These are phyloP conservation scores for Skeletonema grethae DNA, from an alignment of 108 stramenopile genomes.

Conservation along the genomic window DNA sequence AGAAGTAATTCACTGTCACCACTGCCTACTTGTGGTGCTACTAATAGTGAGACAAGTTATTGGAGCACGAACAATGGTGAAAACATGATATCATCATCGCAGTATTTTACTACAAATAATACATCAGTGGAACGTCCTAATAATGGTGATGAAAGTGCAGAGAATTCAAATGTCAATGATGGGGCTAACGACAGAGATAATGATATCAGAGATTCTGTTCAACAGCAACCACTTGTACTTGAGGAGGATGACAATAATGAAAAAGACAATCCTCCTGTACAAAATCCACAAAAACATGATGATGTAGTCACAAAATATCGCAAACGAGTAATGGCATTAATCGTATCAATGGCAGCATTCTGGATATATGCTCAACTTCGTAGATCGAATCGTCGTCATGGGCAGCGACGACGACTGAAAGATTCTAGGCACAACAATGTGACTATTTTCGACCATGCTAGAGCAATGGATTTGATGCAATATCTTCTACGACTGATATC, in stretches of 20 bases:
- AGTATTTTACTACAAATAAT: too few species aligned
- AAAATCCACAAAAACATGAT: too few species aligned
- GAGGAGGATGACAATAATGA: neutral
- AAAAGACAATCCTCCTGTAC: neutral
- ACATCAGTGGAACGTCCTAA: too few species aligned
- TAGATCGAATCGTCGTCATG: neutral
- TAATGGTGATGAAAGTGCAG: neutral
- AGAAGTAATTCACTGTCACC: too few species aligned
- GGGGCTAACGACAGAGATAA: neutral
- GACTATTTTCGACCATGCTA: too few species aligned
- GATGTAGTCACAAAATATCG: neutral
- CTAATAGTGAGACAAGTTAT: too few species aligned
- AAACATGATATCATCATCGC: too few species aligned
- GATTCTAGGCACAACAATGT: too few species aligned
- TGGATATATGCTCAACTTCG: slow-evolving; percentile 18
- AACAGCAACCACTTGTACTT: neutral
- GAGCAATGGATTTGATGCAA: neutral
- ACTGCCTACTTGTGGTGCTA: too few species aligned
- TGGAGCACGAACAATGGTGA: too few species aligned
- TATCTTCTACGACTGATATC: neutral
- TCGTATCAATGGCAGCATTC: slow-evolving; percentile 15
- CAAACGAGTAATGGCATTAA: slow-evolving; percentile 9
- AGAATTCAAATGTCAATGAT: neutral
- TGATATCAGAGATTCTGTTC: neutral
- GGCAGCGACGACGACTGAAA: neutral